A percentile compares a stretch with the other conserved stretches of the same genome.
phyloP scores from a whole-genome alignment of 768 basidiomycete genomes.

The Kwoniella europaea region DNA sequence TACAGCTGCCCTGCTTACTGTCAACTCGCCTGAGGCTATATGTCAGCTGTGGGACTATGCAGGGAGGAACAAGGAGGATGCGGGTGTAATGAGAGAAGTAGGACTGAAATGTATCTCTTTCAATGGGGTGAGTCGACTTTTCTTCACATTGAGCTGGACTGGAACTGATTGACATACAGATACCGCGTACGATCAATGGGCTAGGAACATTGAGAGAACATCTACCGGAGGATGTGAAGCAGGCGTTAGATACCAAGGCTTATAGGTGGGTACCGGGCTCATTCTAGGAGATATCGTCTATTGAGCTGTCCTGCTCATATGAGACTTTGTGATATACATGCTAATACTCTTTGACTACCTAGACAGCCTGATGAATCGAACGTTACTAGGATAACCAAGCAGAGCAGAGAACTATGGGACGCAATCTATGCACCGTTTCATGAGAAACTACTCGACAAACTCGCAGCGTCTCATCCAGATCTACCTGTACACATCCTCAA shows the following conservation, averaged over 20 bases:
- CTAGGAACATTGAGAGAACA: conserved; percentile 76
- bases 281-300: background rate
- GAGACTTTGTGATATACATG: background rate
- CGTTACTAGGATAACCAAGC: conserved; percentile 67
- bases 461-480: conserved; percentile 87
- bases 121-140: conserved; percentile 35
- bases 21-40: conserved; percentile 77
- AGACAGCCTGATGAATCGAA: conserved; percentile 62
- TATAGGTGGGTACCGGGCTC: conserved; percentile 64
- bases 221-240: conserved; percentile 80
- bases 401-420: conserved; percentile 78
- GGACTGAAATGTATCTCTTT: conserved; percentile 89
- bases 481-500: conserved; percentile 68
- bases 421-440: conserved; percentile 87
- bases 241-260: conserved; percentile 68
- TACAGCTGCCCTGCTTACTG: conserved; percentile 82
- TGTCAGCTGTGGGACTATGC: conserved; percentile 81
- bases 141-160: background rate
- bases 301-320: background rate
- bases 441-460: conserved; percentile 84
- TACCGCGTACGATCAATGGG: conserved; percentile 74
- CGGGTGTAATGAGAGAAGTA: conserved; percentile 76
- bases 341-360: conserved; percentile 1
- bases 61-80: conserved; percentile 43
- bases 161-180: conserved; percentile 20